These are phyloP conservation scores for Aspergillus sp. DNA, from an alignment of 2,329 filamentous ascomycete genomes.

Conservation along the genomic window DNA sequence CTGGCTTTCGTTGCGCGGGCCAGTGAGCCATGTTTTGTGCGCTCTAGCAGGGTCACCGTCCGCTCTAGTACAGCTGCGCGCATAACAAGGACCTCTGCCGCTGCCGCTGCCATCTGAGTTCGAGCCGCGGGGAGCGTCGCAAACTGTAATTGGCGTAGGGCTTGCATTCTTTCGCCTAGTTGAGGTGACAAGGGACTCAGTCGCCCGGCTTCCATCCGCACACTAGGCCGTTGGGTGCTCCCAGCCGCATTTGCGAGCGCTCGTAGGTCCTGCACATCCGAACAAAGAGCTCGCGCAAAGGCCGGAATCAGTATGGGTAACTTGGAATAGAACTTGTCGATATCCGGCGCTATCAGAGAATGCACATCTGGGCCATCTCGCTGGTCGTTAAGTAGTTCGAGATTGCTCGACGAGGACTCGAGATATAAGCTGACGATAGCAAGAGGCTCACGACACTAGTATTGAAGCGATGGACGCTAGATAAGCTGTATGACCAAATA, in stretches of 20 bases:
- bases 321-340: conserved; percentile 40
- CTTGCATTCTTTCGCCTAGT: conserved; percentile 32
- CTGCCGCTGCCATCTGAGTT: conserved; percentile 40
- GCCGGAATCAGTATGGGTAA: conserved; percentile 30
- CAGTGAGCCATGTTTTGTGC: conserved; percentile 44
- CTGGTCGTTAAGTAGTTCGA: conserved; percentile 27
- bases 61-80: conserved; percentile 42
- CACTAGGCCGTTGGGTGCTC: conserved; percentile 12
- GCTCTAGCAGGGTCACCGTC: conserved; percentile 45
- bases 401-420: conserved; percentile 31
- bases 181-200: conserved; percentile 31
- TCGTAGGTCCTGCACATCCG: conserved; percentile 33
- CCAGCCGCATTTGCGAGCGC: conserved; percentile 28
- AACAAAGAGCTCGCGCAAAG: conserved; percentile 34
- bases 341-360: conserved; percentile 40
- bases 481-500: background rate
- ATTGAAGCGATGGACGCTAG: background rate
- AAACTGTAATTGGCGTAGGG: conserved; percentile 37
- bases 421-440: conserved; percentile 45
- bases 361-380: conserved; percentile 29
- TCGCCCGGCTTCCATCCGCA: conserved; percentile 13
- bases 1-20: conserved; percentile 42
- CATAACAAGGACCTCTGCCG: conserved; percentile 38
- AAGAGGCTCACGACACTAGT: conserved; percentile 40
- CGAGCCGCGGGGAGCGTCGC: conserved; percentile 39